These are phyloP conservation scores for Puccinia horiana DNA, from an alignment of 1,284 basidiomycete species.

Conservation along the genomic window DNA sequence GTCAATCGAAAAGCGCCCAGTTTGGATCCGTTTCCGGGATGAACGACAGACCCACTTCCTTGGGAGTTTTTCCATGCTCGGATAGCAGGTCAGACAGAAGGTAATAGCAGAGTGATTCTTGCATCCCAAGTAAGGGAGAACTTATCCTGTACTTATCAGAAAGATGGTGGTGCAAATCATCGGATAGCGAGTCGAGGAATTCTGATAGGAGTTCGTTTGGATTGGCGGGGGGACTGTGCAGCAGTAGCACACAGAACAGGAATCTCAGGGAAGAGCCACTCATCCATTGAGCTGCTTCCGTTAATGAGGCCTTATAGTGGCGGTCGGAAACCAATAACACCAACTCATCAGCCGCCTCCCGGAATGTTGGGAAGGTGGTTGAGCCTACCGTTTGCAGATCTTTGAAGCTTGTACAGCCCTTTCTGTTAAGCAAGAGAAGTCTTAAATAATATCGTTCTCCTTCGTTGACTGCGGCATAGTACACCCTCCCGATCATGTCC, in stretches of 20 bases:
- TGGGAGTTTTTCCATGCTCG: not conserved
- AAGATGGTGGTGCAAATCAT: not conserved
- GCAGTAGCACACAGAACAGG: not conserved
- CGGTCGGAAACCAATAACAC: not conserved
- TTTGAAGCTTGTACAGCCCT: not conserved
- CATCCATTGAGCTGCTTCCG: slow-evolving; percentile 5
- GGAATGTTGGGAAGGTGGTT: not conserved
- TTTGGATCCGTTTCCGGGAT: no score
- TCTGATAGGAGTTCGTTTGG: not conserved
- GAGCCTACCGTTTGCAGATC: not conserved
- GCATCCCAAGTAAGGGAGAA: not conserved
- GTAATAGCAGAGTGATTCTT: not conserved
- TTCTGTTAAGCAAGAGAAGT: not conserved
- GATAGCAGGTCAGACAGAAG: not conserved
- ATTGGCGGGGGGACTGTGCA: not conserved
- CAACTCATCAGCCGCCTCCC: not conserved
- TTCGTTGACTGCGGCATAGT: not conserved
- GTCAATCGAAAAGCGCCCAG: not conserved
- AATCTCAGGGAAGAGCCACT: not conserved
- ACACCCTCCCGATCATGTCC: not conserved
- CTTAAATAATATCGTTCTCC: not conserved
- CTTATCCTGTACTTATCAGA: not conserved
- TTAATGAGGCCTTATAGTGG: not conserved
- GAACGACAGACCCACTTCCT: not conserved
- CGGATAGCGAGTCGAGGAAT: not conserved